Conservation (phyloP, 345 rosid genomes). For the Hibiscus syriacus region DNA sequence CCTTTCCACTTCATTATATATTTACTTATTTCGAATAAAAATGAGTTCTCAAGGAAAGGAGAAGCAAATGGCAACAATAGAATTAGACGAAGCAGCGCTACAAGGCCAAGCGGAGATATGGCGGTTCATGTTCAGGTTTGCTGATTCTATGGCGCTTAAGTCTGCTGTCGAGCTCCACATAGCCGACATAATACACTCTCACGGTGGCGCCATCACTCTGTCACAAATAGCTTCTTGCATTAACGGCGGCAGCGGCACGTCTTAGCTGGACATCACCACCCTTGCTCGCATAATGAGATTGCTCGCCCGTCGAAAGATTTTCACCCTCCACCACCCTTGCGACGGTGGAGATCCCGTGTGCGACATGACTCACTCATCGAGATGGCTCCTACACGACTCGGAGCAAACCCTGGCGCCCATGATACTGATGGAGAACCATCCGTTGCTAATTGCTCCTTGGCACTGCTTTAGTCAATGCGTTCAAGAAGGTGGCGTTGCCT, state of each 20-base stretch:
- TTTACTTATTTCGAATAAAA: neutral
- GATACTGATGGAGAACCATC: slow-evolving; percentile 20
- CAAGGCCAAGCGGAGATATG: no score
- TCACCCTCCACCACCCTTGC: slow-evolving; percentile 9
- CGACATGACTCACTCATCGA: slow-evolving; percentile 19
- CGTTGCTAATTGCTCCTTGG: slow-evolving; percentile 18
- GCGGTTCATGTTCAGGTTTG: no score
- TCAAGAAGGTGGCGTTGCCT: no score
- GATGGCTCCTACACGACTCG: slow-evolving; percentile 25
- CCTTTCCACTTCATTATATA: no score
- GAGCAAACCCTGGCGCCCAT: no score
- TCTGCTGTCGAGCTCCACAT: no score
- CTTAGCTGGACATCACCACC: slow-evolving; percentile 13
- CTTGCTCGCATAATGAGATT: slow-evolving; percentile 31
- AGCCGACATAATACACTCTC: no score
- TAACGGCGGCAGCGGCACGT: slow-evolving; percentile 4
- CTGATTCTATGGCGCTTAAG: no score
- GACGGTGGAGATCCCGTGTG: slow-evolving; percentile 21
- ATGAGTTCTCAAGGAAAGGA: neutral
- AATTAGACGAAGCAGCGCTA: slow-evolving; percentile 12
- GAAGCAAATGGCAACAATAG: neutral
- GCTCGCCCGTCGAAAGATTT: slow-evolving; percentile 15
- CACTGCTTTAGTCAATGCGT: slow-evolving; percentile 18
- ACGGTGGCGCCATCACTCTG: slow-evolving; percentile 15
- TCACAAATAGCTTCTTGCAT: slow-evolving; percentile 20